Evolutionary conservation across 169 alveolate species (phyloP).

Genomic region (Cyclospora cayetanensis): DNA sequence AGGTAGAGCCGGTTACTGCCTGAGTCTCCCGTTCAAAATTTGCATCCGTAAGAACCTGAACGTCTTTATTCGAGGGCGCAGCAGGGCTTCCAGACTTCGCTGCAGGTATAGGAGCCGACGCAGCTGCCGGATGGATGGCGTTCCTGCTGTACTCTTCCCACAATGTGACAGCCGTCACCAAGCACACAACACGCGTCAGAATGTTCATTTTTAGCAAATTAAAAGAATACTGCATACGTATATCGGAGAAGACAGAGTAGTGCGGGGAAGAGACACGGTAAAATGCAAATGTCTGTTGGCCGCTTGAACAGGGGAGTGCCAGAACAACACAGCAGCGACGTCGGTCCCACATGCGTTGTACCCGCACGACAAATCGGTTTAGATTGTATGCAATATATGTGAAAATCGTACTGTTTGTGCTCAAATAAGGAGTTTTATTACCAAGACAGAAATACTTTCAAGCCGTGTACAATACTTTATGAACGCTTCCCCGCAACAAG

Average conservation of each 20-base stretch:
- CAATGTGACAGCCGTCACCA: slow-evolving; percentile 8
- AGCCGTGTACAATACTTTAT: too few species aligned
- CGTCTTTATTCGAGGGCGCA: neutral
- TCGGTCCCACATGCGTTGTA: too few species aligned
- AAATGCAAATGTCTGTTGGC: neutral
- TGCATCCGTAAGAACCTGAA: slow-evolving; percentile 68
- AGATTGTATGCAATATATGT: too few species aligned
- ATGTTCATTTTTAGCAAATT: neutral
- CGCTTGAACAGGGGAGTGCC: slow-evolving; percentile 35
- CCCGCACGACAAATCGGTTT: too few species aligned
- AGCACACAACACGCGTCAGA: slow-evolving; percentile 38
- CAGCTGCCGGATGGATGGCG: neutral
- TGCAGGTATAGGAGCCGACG: slow-evolving; percentile 32
- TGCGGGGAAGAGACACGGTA: neutral
- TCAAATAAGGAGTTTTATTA: too few species aligned
- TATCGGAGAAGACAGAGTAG: neutral
- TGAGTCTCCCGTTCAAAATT: slow-evolving; percentile 72
- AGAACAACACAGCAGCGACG: too few species aligned
- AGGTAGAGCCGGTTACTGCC: slow-evolving; percentile 69
- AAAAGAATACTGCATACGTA: neutral
- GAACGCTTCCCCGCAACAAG: too few species aligned
- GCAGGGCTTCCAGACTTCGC: slow-evolving; percentile 38
- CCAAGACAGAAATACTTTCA: too few species aligned
- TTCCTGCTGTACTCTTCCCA: slow-evolving; percentile 30
- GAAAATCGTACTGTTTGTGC: too few species aligned